These are phyloP conservation scores for Phaffomyces thermotolerans DNA, from an alignment of 805 yeast species.

Conservation along the genomic window DNA sequence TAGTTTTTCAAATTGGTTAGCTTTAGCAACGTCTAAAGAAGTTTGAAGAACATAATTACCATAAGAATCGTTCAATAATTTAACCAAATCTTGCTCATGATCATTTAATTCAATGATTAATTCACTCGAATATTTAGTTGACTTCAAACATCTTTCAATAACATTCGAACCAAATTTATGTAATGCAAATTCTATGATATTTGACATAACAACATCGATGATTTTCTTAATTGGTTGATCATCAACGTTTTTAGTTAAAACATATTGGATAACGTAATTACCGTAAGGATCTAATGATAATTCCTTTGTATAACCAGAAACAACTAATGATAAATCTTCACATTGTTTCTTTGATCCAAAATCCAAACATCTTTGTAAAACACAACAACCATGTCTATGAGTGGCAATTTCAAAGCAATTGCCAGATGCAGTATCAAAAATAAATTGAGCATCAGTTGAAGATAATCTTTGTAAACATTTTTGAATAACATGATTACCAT, in stretches of 20 bases:
- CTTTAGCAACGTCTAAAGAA: slow-evolving; percentile 54
- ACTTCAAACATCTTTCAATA: slow-evolving; percentile 75
- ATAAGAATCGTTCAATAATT: slow-evolving; percentile 77
- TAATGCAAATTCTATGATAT: slow-evolving; percentile 47
- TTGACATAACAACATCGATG: slow-evolving; percentile 27
- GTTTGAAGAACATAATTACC: slow-evolving; percentile 96
- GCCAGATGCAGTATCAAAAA: slow-evolving; percentile 74
- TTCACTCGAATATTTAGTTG: slow-evolving; percentile 36
- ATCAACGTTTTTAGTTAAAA: slow-evolving; percentile 41
- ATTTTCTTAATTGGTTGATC: slow-evolving; percentile 26
- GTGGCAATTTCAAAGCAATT: slow-evolving; percentile 80
- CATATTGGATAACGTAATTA: slow-evolving; percentile 94
- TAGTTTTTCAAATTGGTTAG: slow-evolving; percentile 44
- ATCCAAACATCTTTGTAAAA: slow-evolving; percentile 89
- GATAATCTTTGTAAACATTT: slow-evolving; percentile 73
- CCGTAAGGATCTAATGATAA: slow-evolving; percentile 92
- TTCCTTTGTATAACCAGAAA: slow-evolving; percentile 60
- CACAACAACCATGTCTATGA: slow-evolving; percentile 97
- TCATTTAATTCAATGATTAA: slow-evolving; percentile 44
- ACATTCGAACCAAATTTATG: slow-evolving; percentile 94
- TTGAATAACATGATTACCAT: slow-evolving; percentile 96
- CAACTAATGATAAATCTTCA: slow-evolving; percentile 53
- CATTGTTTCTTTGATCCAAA: slow-evolving; percentile 73
- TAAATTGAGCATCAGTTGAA: slow-evolving; percentile 71
- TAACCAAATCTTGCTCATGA: slow-evolving; percentile 29